A percentile compares a stretch with the other conserved stretches of the same genome.
phyloP scores from a whole-genome alignment of 192 early-diverging fungal species.

The Umbelopsis sp. region DNA sequence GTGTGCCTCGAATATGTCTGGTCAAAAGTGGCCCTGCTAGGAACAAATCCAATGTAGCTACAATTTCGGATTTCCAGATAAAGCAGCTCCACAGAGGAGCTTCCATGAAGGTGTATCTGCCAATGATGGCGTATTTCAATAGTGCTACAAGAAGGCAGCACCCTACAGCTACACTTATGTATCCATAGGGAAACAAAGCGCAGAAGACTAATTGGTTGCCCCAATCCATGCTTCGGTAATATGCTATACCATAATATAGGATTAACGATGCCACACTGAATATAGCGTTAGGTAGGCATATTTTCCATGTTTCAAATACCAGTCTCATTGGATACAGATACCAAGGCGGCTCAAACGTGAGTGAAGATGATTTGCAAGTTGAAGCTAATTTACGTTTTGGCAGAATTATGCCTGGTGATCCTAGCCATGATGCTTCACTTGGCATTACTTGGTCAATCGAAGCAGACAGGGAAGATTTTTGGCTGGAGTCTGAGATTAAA shows the following conservation, averaged over 20 bases:
- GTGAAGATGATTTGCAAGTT: no score
- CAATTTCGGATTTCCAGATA: background rate
- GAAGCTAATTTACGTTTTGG: background rate
- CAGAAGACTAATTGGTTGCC: background rate
- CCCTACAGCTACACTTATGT: background rate
- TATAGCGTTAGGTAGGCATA: background rate
- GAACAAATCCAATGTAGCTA: background rate
- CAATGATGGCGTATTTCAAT: background rate
- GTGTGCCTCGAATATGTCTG: background rate
- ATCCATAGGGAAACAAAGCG: background rate
- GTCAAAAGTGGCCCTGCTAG: background rate
- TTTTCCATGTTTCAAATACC: background rate
- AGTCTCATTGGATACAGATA: background rate
- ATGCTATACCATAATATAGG: background rate
- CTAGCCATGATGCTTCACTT: background rate
- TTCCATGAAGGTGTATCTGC: background rate
- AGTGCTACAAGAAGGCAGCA: background rate
- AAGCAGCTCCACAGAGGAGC: conserved; percentile 5
- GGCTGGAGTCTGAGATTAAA: no score
- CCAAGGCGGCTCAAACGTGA: background rate
- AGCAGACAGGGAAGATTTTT: background rate
- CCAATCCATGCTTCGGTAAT: no score
- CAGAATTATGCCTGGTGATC: background rate
- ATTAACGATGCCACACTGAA: background rate
- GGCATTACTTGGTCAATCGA: background rate